Conservation (phyloP, 805 yeast species). For the Schwanniomyces pseudopolymorphus region DNA sequence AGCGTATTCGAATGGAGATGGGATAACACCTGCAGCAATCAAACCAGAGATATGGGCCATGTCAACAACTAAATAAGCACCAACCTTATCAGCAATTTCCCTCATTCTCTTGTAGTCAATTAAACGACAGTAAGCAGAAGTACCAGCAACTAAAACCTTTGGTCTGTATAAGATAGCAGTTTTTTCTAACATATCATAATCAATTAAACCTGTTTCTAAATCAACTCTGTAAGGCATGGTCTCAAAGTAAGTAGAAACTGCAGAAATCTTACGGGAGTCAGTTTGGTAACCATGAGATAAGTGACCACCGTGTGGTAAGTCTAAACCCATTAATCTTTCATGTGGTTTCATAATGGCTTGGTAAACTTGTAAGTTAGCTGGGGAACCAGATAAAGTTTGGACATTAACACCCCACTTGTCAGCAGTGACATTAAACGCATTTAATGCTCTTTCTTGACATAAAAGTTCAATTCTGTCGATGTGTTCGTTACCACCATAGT, state of each 20-base stretch:
- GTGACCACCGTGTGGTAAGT: conserved; percentile 98
- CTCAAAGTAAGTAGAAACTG: conserved; percentile 90
- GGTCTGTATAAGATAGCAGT: conserved; percentile 90
- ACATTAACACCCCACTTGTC: conserved; percentile 97
- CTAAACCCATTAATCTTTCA: conserved; percentile 95
- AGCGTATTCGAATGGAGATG: conserved; percentile 89
- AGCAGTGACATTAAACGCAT: conserved; percentile 74
- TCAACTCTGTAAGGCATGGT: conserved; percentile 96
- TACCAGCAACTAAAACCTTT: conserved; percentile 92
- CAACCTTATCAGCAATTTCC: conserved; percentile 87
- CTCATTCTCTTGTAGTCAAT: conserved; percentile 90
- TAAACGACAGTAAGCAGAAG: conserved; percentile 91
- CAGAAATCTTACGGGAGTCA: conserved; percentile 82
- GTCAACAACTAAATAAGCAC: conserved; percentile 89
- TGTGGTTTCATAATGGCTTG: conserved; percentile 85
- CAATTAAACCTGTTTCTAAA: conserved; percentile 84
- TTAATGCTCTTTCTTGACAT: conserved; percentile 89
- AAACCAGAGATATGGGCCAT: conserved; percentile 98
- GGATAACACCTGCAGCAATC: conserved; percentile 90
- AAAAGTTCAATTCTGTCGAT: conserved; percentile 88
- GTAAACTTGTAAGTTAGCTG: conserved; percentile 92
- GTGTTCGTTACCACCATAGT: conserved; percentile 96
- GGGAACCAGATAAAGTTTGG: conserved; percentile 93
- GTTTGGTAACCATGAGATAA: conserved; percentile 97
- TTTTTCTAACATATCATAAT: conserved; percentile 82